phyloP scores from a whole-genome alignment of 768 basidiomycete species.

The Mycena rosella region DNA sequence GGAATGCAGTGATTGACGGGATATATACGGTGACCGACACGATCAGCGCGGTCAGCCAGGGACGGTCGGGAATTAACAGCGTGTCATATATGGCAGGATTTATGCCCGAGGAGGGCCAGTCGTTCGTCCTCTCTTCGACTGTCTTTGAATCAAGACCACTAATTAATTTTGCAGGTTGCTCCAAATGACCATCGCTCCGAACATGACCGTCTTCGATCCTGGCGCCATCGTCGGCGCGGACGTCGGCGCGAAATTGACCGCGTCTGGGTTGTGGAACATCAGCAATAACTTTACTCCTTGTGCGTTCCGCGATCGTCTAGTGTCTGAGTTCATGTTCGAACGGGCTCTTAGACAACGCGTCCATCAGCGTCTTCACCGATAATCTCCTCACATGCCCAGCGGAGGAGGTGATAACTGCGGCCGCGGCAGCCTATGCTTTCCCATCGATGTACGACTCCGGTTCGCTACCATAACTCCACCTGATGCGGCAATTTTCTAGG shows the following conservation, averaged over 20 bases:
- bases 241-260: slow-evolving; percentile 15
- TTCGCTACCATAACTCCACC: neutral
- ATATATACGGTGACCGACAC: slow-evolving; percentile 29
- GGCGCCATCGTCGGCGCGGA: slow-evolving; percentile 16
- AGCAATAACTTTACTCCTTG: slow-evolving; percentile 28
- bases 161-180: slow-evolving; percentile 15
- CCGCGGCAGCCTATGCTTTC: slow-evolving; percentile 29
- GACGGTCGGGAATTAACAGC: slow-evolving; percentile 32
- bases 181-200: slow-evolving; percentile 26
- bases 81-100: slow-evolving; percentile 36
- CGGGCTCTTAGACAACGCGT: slow-evolving; percentile 31
- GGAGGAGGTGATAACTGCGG: slow-evolving; percentile 30
- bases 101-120: slow-evolving; percentile 40
- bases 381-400: slow-evolving; percentile 30
- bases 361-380: slow-evolving; percentile 31
- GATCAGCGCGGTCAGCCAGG: slow-evolving; percentile 29
- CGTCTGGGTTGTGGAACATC: slow-evolving; percentile 35
- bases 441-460: slow-evolving; percentile 28
- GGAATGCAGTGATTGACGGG: slow-evolving; percentile 33
- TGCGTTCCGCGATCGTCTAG: slow-evolving; percentile 5
- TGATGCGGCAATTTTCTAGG: neutral
- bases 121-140: slow-evolving; percentile 17
- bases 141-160: neutral
- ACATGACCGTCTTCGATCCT: slow-evolving; percentile 33
- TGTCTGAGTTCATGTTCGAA: neutral